Evolutionary conservation across 1,284 basidiomycete species (phyloP).

Genomic region (Leucoagaricus sp.): DNA sequence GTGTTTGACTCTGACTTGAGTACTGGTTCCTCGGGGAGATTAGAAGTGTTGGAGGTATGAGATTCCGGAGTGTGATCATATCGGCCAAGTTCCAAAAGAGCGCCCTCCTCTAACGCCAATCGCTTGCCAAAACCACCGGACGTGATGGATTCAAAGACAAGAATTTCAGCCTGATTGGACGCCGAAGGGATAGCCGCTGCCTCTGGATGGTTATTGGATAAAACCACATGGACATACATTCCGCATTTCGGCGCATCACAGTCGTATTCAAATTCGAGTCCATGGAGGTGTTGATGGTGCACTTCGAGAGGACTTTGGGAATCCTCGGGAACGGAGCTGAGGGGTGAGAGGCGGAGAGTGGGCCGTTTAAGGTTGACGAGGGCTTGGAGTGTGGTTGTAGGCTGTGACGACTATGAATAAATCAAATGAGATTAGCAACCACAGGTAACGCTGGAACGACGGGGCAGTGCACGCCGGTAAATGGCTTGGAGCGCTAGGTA

Average conservation of each 20-base stretch:
- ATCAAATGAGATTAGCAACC: slow-evolving; percentile 1
- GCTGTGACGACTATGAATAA: slow-evolving; percentile 60
- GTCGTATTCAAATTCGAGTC: slow-evolving; percentile 87
- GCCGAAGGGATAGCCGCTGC: slow-evolving; percentile 40
- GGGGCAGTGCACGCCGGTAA: neutral
- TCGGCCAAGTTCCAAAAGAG: slow-evolving; percentile 68
- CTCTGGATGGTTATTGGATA: slow-evolving; percentile 60
- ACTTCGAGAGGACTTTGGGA: slow-evolving; percentile 38
- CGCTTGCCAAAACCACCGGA: slow-evolving; percentile 80
- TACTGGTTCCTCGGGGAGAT: neutral
- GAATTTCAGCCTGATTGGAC: slow-evolving; percentile 48
- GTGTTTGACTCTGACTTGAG: slow-evolving; percentile 1
- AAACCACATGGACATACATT: slow-evolving; percentile 72
- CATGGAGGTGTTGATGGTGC: slow-evolving; percentile 60
- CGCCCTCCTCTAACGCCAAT: slow-evolving; percentile 75
- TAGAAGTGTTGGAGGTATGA: slow-evolving; percentile 10
- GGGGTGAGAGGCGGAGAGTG: slow-evolving; percentile 71
- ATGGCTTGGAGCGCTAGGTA: too few species aligned
- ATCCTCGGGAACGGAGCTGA: slow-evolving; percentile 44
- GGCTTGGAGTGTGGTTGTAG: slow-evolving; percentile 89
- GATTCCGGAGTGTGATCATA: slow-evolving; percentile 47
- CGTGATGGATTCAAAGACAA: slow-evolving; percentile 73
- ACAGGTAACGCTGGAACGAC: neutral
- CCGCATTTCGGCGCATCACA: slow-evolving; percentile 82
- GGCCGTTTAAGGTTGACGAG: slow-evolving; percentile 91